Evolutionary conservation across 495 filamentous ascomycete species (phyloP).

Genomic region (Tetracladium setigerum): DNA sequence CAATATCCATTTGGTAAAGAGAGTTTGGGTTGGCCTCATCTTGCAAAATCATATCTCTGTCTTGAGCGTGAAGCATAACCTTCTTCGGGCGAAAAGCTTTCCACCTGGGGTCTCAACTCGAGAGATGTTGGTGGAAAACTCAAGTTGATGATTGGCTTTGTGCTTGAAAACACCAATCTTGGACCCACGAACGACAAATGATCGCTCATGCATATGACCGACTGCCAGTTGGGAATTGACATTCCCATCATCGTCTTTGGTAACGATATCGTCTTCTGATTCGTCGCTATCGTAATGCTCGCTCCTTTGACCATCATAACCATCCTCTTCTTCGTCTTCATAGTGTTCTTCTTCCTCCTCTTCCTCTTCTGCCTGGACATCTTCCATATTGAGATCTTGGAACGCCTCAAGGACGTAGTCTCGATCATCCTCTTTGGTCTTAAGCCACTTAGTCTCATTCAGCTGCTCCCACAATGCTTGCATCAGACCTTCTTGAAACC

Average conservation of each 20-base stretch:
- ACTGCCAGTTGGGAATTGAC: constrained; percentile 96
- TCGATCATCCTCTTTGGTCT: constrained; percentile 81
- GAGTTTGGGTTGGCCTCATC: constrained; percentile 78
- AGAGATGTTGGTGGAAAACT: constrained; percentile 96
- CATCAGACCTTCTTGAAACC: constrained; percentile 91
- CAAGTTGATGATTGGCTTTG: constrained; percentile 80
- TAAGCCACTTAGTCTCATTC: constrained; percentile 90
- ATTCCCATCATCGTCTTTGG: constrained; percentile 66
- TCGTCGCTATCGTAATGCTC: constrained; percentile 91
- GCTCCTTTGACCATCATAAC: constrained; percentile 57
- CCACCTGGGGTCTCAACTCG: constrained; percentile 88
- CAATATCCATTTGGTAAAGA: constrained; percentile 96
- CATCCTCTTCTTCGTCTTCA: constrained; percentile 57
- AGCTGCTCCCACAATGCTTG: constrained; percentile 95
- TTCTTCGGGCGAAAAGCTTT: constrained; percentile 87
- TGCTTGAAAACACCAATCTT: constrained; percentile 99
- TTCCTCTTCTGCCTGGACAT: constrained; percentile 50
- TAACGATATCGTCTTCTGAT: constrained; percentile 76
- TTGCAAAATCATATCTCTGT: constrained; percentile 88
- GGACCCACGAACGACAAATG: constrained; percentile 91
- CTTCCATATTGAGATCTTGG: constrained; percentile 90
- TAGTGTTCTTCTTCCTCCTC: constrained; percentile 57
- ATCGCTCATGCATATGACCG: constrained; percentile 94
- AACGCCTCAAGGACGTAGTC: constrained; percentile 96
- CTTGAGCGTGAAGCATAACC: constrained; percentile 94